A percentile compares a stretch with the other conserved stretches of the same genome.
Evolutionary conservation across 768 basidiomycete species (phyloP).

Genomic region (Serendipita indica): DNA sequence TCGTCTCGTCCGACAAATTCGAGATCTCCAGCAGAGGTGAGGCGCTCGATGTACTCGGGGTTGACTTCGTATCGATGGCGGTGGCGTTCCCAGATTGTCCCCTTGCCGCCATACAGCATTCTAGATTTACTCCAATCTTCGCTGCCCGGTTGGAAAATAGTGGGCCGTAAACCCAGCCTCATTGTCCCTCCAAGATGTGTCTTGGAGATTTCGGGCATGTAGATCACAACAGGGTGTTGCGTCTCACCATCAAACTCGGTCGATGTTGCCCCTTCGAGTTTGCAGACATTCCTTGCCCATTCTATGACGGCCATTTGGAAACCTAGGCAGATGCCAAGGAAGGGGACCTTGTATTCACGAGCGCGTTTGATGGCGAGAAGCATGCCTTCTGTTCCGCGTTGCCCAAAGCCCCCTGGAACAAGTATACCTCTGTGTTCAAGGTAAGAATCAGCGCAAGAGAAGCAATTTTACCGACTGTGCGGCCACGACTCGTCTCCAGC

Average conservation of each 20-base stretch:
- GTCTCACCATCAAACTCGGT: conserved; percentile 56
- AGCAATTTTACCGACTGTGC: conserved; percentile 45
- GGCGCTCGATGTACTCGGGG: conserved; percentile 61
- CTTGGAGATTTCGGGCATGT: conserved; percentile 98
- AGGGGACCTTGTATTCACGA: conserved; percentile 85
- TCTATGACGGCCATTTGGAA: conserved; percentile 96
- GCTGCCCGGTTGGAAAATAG: conserved; percentile 61
- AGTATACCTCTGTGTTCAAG: conserved; percentile 62
- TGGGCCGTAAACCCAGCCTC: conserved; percentile 95
- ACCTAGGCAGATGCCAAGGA: conserved; percentile 91
- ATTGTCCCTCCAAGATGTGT: conserved; percentile 99
- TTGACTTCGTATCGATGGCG: conserved; percentile 95
- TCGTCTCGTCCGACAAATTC: conserved; percentile 82
- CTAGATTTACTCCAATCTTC: conserved; percentile 59
- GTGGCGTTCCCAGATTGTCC: conserved; percentile 89
- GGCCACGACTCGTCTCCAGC: conserved; percentile 83
- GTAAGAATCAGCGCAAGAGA: background rate
- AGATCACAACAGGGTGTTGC: conserved; percentile 66
- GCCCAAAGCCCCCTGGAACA: conserved; percentile 91
- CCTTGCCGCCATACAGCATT: conserved; percentile 67
- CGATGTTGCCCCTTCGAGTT: conserved; percentile 70
- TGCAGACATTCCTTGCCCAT: conserved; percentile 77
- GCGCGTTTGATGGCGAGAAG: conserved; percentile 96
- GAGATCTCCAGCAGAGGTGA: conserved; percentile 54
- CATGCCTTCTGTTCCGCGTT: conserved; percentile 93